Conservation (phyloP, 164 flowering plant genomes). For the Nymphaea thermarum region DNA sequence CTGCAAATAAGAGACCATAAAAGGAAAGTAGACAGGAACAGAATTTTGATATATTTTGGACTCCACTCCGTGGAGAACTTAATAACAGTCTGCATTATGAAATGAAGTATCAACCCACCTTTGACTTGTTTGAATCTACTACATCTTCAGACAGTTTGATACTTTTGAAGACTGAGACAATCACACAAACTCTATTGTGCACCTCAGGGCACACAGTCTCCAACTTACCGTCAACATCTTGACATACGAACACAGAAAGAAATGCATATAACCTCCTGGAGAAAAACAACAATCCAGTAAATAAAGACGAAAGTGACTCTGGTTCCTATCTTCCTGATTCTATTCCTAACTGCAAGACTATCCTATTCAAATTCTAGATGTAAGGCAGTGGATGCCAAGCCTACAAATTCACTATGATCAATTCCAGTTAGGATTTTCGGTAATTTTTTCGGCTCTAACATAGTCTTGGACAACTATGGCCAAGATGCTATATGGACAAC, state of each 20-base stretch:
- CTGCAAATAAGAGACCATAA: not conserved
- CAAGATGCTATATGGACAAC: too few species aligned
- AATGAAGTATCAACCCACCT: conserved; percentile 26
- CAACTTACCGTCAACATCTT: conserved; percentile 43
- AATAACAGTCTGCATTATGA: too few species aligned
- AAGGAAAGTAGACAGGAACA: not conserved
- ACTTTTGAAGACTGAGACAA: conserved; percentile 45
- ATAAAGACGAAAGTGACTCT: not conserved
- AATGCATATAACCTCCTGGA: conserved; percentile 65
- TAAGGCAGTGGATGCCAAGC: too few species aligned
- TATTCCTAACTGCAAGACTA: too few species aligned
- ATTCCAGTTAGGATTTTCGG: too few species aligned
- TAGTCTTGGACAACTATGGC: too few species aligned
- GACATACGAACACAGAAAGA: conserved; percentile 52
- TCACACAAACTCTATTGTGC: conserved; percentile 32
- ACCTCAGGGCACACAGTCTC: conserved; percentile 29
- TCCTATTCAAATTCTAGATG: too few species aligned
- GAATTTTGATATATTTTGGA: too few species aligned
- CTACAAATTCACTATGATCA: too few species aligned
- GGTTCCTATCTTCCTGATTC: too few species aligned
- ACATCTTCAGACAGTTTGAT: conserved; percentile 67
- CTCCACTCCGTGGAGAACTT: too few species aligned
- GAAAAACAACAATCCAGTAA: not conserved
- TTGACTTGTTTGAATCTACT: conserved; percentile 54
- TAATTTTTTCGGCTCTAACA: too few species aligned